Evolutionary conservation across 2,329 filamentous ascomycete species (phyloP), one percentile per base, ranked within the genome.

Genomic region (Raffaelea arxii): DNA sequence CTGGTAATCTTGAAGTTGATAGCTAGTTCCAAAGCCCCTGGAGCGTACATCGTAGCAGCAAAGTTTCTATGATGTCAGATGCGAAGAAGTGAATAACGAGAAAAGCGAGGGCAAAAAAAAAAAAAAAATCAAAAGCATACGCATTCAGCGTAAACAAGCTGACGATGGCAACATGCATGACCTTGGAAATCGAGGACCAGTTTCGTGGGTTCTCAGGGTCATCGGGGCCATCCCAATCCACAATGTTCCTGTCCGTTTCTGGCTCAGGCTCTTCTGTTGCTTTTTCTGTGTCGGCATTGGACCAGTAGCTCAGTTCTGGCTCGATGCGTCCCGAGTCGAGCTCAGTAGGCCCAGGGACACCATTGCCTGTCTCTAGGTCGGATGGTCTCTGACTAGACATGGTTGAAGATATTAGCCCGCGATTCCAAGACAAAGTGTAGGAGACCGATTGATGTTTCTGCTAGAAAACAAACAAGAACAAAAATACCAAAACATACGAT

Each of bases 181-280:
- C 67, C 57, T 75, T 77, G 52, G 64, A 65, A 10, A 48, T 49
- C 1, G 54, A 54, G 3, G 63, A 50, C 74, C 75, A 80, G 56
- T 79, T 80, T 50, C 70, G 56, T 0, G 76, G 75, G 47, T 77
- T 74, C 43, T 67, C 59, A 0, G 69, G 67, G 46, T 76, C 72
- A 46, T 71, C 58, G 0, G 68, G 65, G 2, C 68, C 65, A 53
- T 77, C 71, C 69, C 74, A 80, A 47, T 66, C 68, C 3, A 78
- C 69, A 14, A 75, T 59, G 52, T 75, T 70, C 2, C 70, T 65
- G 51, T 75, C 66, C 53, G 11, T 22, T 24, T 48, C 38, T 16
- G 36, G 19, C 7, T 43, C 38, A 14, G 36, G 19, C 7, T 43
- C 27, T 11, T 36, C 41, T 4, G 40, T 23, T 14, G 16, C 3